These are phyloP conservation scores for Aspergillus mulundensis DNA, from an alignment of 495 filamentous ascomycete species.

Conservation along the genomic window DNA sequence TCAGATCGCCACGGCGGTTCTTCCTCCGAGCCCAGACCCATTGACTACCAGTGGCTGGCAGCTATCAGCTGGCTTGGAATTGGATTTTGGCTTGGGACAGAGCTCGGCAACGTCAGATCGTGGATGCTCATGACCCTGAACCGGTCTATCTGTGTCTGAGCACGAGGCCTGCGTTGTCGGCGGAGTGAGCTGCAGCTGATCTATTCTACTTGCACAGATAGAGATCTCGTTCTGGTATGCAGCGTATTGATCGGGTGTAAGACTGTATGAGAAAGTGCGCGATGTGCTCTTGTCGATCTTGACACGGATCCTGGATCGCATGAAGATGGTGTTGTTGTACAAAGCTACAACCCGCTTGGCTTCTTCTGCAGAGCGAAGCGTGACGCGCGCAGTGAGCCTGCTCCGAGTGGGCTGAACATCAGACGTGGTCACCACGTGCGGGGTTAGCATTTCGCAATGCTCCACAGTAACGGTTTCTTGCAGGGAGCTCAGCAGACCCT, in stretches of 20 bases:
- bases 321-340: constrained; percentile 32
- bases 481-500: constrained; percentile 23
- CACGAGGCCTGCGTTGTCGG: constrained; percentile 1
- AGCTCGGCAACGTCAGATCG: background rate
- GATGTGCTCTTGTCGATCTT: constrained; percentile 20
- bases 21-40: constrained; percentile 28
- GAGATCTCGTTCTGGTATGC: background rate
- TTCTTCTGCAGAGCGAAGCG: constrained; percentile 33
- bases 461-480: constrained; percentile 26
- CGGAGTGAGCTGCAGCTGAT: background rate
- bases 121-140: background rate
- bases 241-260: background rate
- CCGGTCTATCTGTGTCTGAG: constrained; percentile 2
- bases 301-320: constrained; percentile 29
- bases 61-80: constrained; percentile 10
- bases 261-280: constrained; percentile 2
- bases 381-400: constrained; percentile 28
- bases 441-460: constrained; percentile 23
- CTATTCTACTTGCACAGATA: background rate
- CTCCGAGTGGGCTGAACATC: constrained; percentile 12
- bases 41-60: constrained; percentile 38
- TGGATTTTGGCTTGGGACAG: background rate
- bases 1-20: constrained; percentile 12
- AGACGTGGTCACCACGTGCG: background rate
- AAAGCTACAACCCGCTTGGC: constrained; percentile 29